A percentile compares a stretch with the other conserved stretches of the same genome.
phyloP scores from a whole-genome alignment of 2,329 filamentous ascomycete species.

The Elsinoe fawcettii region DNA sequence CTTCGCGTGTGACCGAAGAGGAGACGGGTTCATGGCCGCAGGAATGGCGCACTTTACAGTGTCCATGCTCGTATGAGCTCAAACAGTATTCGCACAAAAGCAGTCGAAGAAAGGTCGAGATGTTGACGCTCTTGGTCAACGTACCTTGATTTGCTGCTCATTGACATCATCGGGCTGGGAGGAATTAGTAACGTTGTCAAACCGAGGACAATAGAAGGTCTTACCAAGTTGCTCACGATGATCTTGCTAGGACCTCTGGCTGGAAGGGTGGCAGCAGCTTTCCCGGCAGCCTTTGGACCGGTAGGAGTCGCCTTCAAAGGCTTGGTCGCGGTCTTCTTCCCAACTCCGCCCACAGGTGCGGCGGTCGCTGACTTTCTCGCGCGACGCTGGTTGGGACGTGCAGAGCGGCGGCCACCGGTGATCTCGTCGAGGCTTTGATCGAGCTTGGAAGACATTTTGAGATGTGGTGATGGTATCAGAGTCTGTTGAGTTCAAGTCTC shows the following conservation, averaged over 20 bases:
- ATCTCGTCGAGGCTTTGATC: slow-evolving; percentile 97
- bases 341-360: slow-evolving; percentile 75
- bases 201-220: slow-evolving; percentile 32
- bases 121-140: slow-evolving; percentile 67
- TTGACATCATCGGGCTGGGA: slow-evolving; percentile 85
- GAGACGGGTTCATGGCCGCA: slow-evolving; percentile 3
- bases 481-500: background rate
- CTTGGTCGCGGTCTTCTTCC: slow-evolving; percentile 59
- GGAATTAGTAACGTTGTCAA: slow-evolving; percentile 39
- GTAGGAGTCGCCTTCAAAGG: slow-evolving; percentile 48
- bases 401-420: slow-evolving; percentile 30
- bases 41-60: background rate
- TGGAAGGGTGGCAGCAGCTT: slow-evolving; percentile 32
- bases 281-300: slow-evolving; percentile 52
- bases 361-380: slow-evolving; percentile 41
- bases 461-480: background rate
- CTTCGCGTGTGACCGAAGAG: background rate
- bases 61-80: slow-evolving; percentile 8
- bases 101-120: slow-evolving; percentile 25
- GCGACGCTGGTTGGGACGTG: slow-evolving; percentile 36
- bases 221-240: slow-evolving; percentile 96
- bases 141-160: slow-evolving; percentile 99
- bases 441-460: slow-evolving; percentile 80
- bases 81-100: slow-evolving; percentile 19
- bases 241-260: slow-evolving; percentile 79